Conservation (phyloP, 306 rosid species). For the Lathyrus sativus region DNA sequence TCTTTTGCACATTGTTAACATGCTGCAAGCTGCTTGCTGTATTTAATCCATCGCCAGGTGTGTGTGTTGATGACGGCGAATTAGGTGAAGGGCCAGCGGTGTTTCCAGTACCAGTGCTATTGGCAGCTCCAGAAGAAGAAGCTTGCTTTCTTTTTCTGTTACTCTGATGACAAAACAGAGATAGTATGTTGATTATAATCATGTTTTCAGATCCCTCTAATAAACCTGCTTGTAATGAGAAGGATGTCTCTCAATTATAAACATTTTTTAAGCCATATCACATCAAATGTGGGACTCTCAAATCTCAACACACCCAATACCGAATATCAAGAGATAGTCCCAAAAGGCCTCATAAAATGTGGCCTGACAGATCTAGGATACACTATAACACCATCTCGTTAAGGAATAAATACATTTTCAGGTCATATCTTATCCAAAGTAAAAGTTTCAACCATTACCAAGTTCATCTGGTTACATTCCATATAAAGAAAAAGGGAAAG, state of each 20-base stretch:
- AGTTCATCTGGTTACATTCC: conserved; percentile 20
- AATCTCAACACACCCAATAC: background rate
- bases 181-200: conserved; percentile 1
- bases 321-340: background rate
- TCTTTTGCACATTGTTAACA: conserved; percentile 63
- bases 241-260: background rate
- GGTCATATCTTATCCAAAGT: background rate
- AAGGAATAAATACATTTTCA: background rate
- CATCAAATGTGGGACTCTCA: background rate
- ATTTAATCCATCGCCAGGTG: conserved; percentile 76
- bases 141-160: conserved; percentile 79
- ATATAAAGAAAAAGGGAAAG: background rate
- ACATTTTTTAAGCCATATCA: background rate
- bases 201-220: too few relatives aligned
- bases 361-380: background rate
- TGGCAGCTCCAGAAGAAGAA: conserved; percentile 84
- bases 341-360: background rate
- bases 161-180: conserved; percentile 38
- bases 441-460: conserved; percentile 2
- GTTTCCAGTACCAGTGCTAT: conserved; percentile 96
- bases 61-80: conserved; percentile 90
- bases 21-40: conserved; percentile 71
- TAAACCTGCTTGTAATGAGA: background rate
- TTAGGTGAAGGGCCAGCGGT: conserved; percentile 81
- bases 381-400: background rate